Evolutionary conservation across 495 filamentous ascomycete species (phyloP).

Genomic region (Penicillium nucicola): DNA sequence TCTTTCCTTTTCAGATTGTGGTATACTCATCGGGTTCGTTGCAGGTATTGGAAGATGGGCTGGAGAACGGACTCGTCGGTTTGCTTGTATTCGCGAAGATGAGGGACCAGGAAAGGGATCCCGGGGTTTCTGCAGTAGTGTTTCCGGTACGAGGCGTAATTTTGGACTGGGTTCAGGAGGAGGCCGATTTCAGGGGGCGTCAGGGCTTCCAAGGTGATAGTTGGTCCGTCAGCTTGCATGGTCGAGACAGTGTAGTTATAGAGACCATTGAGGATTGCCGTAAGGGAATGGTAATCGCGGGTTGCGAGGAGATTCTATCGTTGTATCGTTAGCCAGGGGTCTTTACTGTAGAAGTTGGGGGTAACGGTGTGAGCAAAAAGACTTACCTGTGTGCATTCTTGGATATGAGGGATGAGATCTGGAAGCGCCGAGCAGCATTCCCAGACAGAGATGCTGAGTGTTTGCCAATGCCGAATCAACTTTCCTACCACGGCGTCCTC

Average conservation of each 20-base stretch:
- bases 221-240: constrained; percentile 13
- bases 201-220: constrained; percentile 21
- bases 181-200: constrained; percentile 21
- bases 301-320: constrained; percentile 25
- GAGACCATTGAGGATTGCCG: constrained; percentile 35
- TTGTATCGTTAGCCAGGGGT: constrained; percentile 4
- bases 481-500: constrained; percentile 14
- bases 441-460: constrained; percentile 33
- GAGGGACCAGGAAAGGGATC: constrained; percentile 40
- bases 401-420: constrained; percentile 27
- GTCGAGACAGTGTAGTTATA: constrained; percentile 30
- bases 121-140: constrained; percentile 30
- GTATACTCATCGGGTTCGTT: constrained; percentile 5
- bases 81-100: constrained; percentile 35
- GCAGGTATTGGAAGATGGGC: constrained; percentile 26
- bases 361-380: background rate
- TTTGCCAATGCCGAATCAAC: constrained; percentile 27
- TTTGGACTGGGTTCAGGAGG: constrained; percentile 28
- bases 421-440: constrained; percentile 42
- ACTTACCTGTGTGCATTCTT: constrained; percentile 36
- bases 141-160: constrained; percentile 36
- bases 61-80: constrained; percentile 29
- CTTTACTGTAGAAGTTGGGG: too few species aligned
- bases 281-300: constrained; percentile 35
- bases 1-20: background rate